Conservation (phyloP, 2,329 filamentous ascomycete genomes). For the Cordyceps cateniannulata region DNA sequence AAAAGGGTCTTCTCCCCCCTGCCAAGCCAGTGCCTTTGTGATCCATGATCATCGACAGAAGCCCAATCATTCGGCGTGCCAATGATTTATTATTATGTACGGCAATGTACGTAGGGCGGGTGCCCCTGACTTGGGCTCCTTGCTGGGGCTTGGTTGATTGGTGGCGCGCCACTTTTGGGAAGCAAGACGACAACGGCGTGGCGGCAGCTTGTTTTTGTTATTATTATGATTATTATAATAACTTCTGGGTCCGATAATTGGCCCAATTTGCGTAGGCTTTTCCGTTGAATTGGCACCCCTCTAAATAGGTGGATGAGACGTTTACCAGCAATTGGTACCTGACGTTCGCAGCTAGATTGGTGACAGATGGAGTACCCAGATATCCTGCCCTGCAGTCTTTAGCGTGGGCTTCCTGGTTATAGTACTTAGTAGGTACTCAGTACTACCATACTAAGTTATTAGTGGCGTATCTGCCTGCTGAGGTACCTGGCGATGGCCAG, state of each 20-base stretch:
- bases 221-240: background rate
- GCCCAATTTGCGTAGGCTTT: background rate
- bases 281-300: background rate
- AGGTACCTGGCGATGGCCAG: background rate
- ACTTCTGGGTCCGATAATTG: background rate
- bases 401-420: background rate
- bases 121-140: constrained; percentile 4
- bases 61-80: background rate
- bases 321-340: background rate
- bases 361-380: background rate
- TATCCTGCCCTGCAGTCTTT: background rate
- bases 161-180: background rate
- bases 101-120: background rate
- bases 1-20: background rate
- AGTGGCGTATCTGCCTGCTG: background rate
- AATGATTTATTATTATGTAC: background rate
- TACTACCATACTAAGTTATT: background rate
- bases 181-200: background rate
- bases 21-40: background rate
- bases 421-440: background rate
- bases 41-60: constrained; percentile 1
- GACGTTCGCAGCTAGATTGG: background rate
- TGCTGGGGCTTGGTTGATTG: background rate
- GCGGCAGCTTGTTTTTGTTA: background rate
- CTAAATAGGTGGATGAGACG: background rate